Conservation (phyloP, 768 basidiomycete species). For the Kwoniella botswanensis region DNA sequence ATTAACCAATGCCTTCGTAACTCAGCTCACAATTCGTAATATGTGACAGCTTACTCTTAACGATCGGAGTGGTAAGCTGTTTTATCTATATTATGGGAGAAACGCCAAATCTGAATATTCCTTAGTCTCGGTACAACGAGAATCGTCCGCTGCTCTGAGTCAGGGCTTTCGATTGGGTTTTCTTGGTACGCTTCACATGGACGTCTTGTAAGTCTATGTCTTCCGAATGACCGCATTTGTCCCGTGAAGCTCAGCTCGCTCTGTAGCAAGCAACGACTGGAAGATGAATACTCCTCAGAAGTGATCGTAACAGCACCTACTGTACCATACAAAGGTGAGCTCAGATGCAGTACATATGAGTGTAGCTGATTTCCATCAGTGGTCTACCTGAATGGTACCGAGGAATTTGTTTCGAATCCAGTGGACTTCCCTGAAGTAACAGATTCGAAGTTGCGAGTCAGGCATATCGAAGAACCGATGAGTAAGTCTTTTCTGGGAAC, state of each 20-base stretch:
- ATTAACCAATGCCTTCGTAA: no score
- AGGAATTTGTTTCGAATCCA: constrained; percentile 80
- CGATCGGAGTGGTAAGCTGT: constrained; percentile 53
- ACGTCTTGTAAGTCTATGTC: constrained; percentile 51
- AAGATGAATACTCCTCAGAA: constrained; percentile 94
- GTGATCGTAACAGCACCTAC: constrained; percentile 95
- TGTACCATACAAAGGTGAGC: constrained; percentile 84
- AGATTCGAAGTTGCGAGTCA: constrained; percentile 65
- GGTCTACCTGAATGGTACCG: constrained; percentile 69
- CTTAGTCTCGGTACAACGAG: constrained; percentile 86
- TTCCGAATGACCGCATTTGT: background rate
- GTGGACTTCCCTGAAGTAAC: constrained; percentile 88
- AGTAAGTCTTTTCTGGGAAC: constrained; percentile 31
- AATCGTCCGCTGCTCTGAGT: constrained; percentile 90
- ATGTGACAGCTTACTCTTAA: constrained; percentile 54
- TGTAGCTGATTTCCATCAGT: constrained; percentile 63
- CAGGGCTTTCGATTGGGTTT: constrained; percentile 96
- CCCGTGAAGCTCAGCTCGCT: constrained; percentile 68
- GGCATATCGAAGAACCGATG: constrained; percentile 85
- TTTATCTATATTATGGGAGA: background rate
- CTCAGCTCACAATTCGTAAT: no score
- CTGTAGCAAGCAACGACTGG: constrained; percentile 76
- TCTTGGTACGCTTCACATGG: constrained; percentile 92
- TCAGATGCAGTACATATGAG: background rate
- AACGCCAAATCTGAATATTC: constrained; percentile 68